Percentiles rank a stretch among this genome's conserved stretches.
These are phyloP conservation scores for Talaromyces sp. DNA, from an alignment of 2,329 filamentous ascomycete genomes.

Conservation along the genomic window DNA sequence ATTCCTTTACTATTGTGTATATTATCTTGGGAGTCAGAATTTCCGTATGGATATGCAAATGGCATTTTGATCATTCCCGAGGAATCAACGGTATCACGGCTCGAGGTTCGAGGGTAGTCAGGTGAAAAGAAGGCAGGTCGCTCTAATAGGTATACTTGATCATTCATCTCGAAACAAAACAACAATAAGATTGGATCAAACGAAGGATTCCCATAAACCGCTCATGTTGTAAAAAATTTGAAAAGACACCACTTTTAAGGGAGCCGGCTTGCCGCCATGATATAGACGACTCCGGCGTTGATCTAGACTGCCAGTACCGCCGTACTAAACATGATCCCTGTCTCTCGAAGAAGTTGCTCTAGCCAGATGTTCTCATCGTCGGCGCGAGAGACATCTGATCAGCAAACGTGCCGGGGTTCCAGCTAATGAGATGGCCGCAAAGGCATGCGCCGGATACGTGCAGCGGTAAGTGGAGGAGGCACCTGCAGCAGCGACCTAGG, in stretches of 20 bases:
- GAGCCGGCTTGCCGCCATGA: background rate
- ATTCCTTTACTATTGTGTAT: background rate
- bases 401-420: background rate
- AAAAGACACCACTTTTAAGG: background rate
- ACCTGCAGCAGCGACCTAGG: background rate
- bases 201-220: background rate
- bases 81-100: background rate
- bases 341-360: background rate
- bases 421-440: background rate
- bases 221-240: background rate
- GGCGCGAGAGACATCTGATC: background rate
- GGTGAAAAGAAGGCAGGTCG: background rate
- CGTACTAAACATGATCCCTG: background rate
- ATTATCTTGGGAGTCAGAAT: background rate
- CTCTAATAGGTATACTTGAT: background rate
- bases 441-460: background rate
- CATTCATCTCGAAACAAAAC: background rate
- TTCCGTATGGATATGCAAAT: background rate
- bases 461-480: background rate
- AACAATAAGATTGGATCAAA: background rate
- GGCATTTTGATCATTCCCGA: background rate
- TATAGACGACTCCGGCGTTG: background rate
- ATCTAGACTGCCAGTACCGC: background rate
- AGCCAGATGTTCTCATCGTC: background rate
- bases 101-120: background rate